phyloP scores from a whole-genome alignment of 2,329 filamentous ascomycete species.

The Phaeoacremonium minimum region DNA sequence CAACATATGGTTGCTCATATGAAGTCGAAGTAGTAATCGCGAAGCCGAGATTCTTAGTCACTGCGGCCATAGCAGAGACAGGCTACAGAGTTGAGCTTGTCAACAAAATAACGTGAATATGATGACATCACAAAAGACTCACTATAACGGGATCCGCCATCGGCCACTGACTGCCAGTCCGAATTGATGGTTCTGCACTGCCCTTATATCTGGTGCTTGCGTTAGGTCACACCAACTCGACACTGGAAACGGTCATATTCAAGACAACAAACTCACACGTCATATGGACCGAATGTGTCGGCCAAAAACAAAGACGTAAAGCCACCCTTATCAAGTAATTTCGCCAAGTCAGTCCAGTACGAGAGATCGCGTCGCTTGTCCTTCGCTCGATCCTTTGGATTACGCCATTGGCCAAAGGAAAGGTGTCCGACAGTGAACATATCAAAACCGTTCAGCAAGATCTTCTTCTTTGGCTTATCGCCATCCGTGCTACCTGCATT shows the following conservation, averaged over 20 bases:
- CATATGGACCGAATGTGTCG: constrained; percentile 6
- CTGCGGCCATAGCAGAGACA: background rate
- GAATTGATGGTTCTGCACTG: constrained; percentile 5
- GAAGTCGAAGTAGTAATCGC: background rate
- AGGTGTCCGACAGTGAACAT: constrained; percentile 9
- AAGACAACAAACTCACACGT: constrained; percentile 6
- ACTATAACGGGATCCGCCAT: constrained; percentile 7
- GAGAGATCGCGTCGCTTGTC: constrained; percentile 8
- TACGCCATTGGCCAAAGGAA: constrained; percentile 8
- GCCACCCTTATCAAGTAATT: constrained; percentile 7
- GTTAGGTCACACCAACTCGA: background rate
- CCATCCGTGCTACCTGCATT: too few species aligned
- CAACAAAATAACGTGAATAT: background rate
- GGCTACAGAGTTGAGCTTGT: background rate
- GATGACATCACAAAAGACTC: constrained; percentile 4
- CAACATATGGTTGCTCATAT: constrained; percentile 1
- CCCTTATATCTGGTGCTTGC: constrained; percentile 2
- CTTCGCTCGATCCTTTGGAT: constrained; percentile 5
- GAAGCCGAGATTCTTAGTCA: constrained; percentile 1
- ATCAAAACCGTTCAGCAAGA: constrained; percentile 7
- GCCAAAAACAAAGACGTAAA: constrained; percentile 6
- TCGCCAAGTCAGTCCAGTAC: constrained; percentile 8
- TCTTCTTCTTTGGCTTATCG: constrained; percentile 4
- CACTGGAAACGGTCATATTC: background rate
- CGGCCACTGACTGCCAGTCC: constrained; percentile 4